Evolutionary conservation across 805 yeast species (phyloP).

Genomic region (Cyberlindnera bimundalis): DNA sequence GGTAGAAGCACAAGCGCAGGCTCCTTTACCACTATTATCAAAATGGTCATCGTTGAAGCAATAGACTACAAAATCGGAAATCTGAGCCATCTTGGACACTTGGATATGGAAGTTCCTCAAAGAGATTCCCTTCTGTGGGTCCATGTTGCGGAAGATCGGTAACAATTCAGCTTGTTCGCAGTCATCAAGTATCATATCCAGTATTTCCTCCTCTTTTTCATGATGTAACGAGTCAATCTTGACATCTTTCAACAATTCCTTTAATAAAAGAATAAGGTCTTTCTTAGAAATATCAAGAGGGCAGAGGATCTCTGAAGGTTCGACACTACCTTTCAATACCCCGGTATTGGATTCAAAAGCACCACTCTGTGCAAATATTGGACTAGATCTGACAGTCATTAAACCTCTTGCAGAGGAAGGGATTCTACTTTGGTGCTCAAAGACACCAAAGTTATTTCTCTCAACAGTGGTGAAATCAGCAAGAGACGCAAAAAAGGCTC

Average conservation of each 20-base stretch:
- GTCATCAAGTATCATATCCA: slow-evolving; percentile 22
- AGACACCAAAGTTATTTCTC: slow-evolving; percentile 21
- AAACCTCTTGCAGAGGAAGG: slow-evolving; percentile 23
- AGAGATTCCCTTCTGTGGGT: slow-evolving; percentile 70
- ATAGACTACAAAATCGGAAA: slow-evolving; percentile 78
- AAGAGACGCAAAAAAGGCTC: slow-evolving; percentile 22
- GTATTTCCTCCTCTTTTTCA: slow-evolving; percentile 5
- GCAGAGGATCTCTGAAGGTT: slow-evolving; percentile 50
- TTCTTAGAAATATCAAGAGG: slow-evolving; percentile 42
- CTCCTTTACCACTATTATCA: slow-evolving; percentile 18
- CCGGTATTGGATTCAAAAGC: slow-evolving; percentile 31
- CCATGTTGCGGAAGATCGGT: slow-evolving; percentile 56
- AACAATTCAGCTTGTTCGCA: slow-evolving; percentile 33
- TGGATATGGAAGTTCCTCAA: slow-evolving; percentile 85
- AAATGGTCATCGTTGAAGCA: slow-evolving; percentile 45
- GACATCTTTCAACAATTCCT: slow-evolving; percentile 24
- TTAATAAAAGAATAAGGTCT: slow-evolving; percentile 29
- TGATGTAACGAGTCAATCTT: slow-evolving; percentile 13
- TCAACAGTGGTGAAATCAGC: slow-evolving; percentile 23
- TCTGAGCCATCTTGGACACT: slow-evolving; percentile 69
- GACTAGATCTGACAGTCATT: slow-evolving; percentile 27
- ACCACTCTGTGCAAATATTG: slow-evolving; percentile 26
- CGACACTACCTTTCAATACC: slow-evolving; percentile 51
- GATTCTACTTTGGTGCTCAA: slow-evolving; percentile 21
- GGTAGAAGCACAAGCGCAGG: slow-evolving; percentile 37